A percentile compares a stretch with the other conserved stretches of the same genome.
phyloP scores from a whole-genome alignment of 2,329 filamentous ascomycete genomes.

The Aspergillus aculeatinus region DNA sequence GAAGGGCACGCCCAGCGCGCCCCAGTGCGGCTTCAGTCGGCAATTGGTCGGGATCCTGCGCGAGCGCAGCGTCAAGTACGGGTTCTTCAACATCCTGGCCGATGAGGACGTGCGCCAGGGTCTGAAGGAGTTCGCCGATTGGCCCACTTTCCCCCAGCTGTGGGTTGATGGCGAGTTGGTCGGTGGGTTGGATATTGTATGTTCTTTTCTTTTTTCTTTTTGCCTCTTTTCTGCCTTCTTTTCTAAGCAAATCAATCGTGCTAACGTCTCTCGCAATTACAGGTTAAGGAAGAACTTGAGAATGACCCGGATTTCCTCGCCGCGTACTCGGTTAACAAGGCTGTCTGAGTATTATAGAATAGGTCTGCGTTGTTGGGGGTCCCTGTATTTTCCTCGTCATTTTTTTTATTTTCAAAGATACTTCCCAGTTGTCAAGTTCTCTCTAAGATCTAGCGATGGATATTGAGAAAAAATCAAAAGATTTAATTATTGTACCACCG shows the following conservation, averaged over 20 bases:
- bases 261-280: constrained; percentile 15
- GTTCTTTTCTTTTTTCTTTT: constrained; percentile 36
- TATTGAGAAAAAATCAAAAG: not conserved
- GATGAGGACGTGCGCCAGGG: constrained; percentile 97
- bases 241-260: constrained; percentile 1
- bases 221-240: constrained; percentile 1
- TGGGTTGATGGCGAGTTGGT: constrained; percentile 90
- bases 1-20: constrained; percentile 87
- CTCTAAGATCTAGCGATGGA: not conserved
- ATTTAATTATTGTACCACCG: not conserved
- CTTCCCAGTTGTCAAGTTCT: not conserved
- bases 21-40: constrained; percentile 89
- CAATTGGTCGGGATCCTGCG: constrained; percentile 83
- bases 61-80: constrained; percentile 90
- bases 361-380: not conserved
- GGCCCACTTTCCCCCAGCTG: constrained; percentile 95
- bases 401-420: not conserved
- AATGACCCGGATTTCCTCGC: constrained; percentile 80
- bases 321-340: constrained; percentile 59
- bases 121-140: constrained; percentile 95
- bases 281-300: constrained; percentile 93
- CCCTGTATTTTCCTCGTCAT: not conserved
- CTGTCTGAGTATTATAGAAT: constrained; percentile 19
- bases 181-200: constrained; percentile 91
- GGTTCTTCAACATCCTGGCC: constrained; percentile 98